phyloP scores from a whole-genome alignment of 129 eudicot genomes.

The carrot (Daucus carota) region DNA sequence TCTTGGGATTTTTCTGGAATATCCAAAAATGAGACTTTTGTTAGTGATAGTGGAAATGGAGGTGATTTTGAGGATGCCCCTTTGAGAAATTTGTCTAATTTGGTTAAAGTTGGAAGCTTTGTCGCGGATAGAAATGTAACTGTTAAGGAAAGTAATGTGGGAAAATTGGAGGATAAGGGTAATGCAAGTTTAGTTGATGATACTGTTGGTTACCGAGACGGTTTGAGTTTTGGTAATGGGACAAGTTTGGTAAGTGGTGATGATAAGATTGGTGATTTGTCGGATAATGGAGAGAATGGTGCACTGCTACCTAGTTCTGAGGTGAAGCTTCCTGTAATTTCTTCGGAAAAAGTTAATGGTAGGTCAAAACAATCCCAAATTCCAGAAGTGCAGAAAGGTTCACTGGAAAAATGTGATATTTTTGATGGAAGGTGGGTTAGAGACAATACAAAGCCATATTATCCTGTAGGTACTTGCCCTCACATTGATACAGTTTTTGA shows the following conservation, averaged over 20 bases:
- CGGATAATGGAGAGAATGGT: background rate
- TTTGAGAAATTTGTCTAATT: conserved; percentile 28
- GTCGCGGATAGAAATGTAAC: conserved; percentile 10
- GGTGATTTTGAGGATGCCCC: conserved; percentile 26
- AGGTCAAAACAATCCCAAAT: conserved; percentile 11
- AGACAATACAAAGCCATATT: conserved; percentile 71
- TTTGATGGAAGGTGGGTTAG: conserved; percentile 92
- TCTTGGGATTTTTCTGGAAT: conserved; percentile 15
- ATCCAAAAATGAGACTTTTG: conserved; percentile 12
- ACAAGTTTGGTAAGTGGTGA: background rate
- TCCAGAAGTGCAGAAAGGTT: conserved; percentile 12
- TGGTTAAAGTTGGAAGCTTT: conserved; percentile 21
- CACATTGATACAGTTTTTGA: conserved; percentile 66
- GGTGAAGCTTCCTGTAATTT: conserved; percentile 2
- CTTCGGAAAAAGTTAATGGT: background rate
- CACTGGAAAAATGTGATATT: conserved; percentile 47
- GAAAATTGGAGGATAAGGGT: conserved; percentile 5
- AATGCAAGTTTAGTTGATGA: conserved; percentile 9
- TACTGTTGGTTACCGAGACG: background rate
- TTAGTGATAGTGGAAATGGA: conserved; percentile 15
- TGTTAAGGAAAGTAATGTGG: conserved; percentile 18
- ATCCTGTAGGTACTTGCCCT: conserved; percentile 84
- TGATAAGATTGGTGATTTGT: conserved; percentile 4
- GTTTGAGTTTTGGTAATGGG: background rate
- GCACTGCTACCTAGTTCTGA: conserved; percentile 4